Evolutionary conservation across 148 eudicot genomes (phyloP).

Genomic region (Agrostemma githago): DNA sequence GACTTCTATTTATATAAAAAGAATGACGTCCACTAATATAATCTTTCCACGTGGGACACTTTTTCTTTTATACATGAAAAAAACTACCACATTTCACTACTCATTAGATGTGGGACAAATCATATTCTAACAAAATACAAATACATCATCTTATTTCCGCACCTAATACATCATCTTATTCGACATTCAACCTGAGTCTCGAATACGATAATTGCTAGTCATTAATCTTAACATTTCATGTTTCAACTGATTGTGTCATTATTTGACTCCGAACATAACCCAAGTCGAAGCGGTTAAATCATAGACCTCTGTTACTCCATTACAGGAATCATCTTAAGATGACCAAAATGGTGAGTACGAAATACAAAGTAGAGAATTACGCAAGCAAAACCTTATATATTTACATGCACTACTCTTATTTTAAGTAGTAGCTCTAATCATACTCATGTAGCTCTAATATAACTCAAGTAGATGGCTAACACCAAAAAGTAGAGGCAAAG

Average conservation of each 20-base stretch:
- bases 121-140: too few relatives aligned
- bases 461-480: neutral
- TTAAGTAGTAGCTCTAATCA: neutral
- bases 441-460: neutral
- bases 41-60: too few relatives aligned
- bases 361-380: neutral
- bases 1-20: too few relatives aligned
- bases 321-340: neutral
- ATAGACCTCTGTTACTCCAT: neutral
- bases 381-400: neutral
- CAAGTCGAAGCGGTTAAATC: neutral
- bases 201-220: too few relatives aligned
- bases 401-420: neutral
- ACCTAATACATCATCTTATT: too few relatives aligned
- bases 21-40: too few relatives aligned
- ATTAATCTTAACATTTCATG: too few relatives aligned
- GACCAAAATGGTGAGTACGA: neutral
- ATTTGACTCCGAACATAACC: neutral
- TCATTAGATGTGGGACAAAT: too few relatives aligned
- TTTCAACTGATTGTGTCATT: neutral
- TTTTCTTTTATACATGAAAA: too few relatives aligned
- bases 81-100: too few relatives aligned
- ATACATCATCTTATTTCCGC: too few relatives aligned
- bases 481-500: neutral
- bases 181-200: too few relatives aligned